Percentiles rank a stretch among this genome's conserved stretches.
Evolutionary conservation across 2,329 filamentous ascomycete genomes (phyloP).

Genomic region (Scedosporium dehoogii): DNA sequence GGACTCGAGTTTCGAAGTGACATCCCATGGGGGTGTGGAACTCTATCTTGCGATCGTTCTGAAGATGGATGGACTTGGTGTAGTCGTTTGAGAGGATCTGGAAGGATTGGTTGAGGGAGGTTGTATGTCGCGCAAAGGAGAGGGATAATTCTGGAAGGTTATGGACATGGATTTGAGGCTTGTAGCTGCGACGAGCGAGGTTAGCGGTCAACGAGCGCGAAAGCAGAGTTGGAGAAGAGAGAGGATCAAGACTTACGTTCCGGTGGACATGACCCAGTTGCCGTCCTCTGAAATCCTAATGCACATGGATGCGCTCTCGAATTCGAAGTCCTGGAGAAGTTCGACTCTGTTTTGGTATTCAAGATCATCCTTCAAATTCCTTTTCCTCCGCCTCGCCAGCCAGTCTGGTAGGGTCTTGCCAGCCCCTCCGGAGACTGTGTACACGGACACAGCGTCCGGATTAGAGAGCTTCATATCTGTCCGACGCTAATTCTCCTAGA

Average conservation of each 20-base stretch:
- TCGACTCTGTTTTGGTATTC: conserved; percentile 93
- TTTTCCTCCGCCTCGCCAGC: conserved; percentile 82
- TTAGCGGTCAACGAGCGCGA: neutral
- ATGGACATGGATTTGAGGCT: conserved; percentile 78
- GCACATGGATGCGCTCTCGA: conserved; percentile 88
- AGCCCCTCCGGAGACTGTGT: conserved; percentile 87
- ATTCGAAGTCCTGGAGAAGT: conserved; percentile 93
- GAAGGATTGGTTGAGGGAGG: conserved; percentile 85
- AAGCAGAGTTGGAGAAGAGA: neutral
- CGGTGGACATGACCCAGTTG: conserved; percentile 94
- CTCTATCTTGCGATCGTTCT: conserved; percentile 82
- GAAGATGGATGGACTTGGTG: conserved; percentile 86
- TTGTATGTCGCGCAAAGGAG: conserved; percentile 89
- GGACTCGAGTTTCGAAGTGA: conserved; percentile 82
- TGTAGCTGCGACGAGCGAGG: conserved; percentile 5
- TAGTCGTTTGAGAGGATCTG: conserved; percentile 82
- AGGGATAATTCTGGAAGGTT: conserved; percentile 86
- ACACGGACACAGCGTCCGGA: conserved; percentile 76
- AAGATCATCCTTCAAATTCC: conserved; percentile 81
- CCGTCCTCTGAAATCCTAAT: conserved; percentile 89
- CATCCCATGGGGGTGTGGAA: conserved; percentile 85
- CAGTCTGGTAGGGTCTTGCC: conserved; percentile 87
- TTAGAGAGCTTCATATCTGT: conserved; percentile 69
- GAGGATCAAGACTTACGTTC: conserved; percentile 44
- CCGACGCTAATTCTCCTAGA: neutral